phyloP scores from a whole-genome alignment of 176 grass and related monocot species.

The Themeda triandra region DNA sequence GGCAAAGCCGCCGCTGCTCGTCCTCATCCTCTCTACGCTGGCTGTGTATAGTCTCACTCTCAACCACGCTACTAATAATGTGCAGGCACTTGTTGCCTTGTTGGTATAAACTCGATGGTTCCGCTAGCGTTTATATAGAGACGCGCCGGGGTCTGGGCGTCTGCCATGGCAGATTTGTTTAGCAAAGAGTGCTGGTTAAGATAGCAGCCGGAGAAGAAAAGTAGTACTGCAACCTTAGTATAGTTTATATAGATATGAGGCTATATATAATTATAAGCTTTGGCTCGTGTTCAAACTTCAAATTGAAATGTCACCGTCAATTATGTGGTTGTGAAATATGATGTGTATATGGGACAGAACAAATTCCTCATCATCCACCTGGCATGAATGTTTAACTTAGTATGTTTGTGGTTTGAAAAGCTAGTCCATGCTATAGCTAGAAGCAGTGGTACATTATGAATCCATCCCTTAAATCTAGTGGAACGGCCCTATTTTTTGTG shows the following conservation, averaged over 20 bases:
- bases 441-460: too few relatives aligned
- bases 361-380: background rate
- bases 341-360: background rate
- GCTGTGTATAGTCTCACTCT: background rate
- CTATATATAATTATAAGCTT: too few relatives aligned
- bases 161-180: background rate
- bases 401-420: too few relatives aligned
- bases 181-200: background rate
- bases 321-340: background rate
- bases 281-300: background rate
- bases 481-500: too few relatives aligned
- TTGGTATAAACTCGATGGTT: background rate
- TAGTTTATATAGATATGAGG: background rate
- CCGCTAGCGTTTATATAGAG: slow-evolving; percentile 2
- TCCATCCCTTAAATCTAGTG: too few relatives aligned
- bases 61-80: background rate
- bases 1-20: background rate
- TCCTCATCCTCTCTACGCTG: background rate
- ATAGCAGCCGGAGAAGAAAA: background rate
- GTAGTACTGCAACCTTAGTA: too few relatives aligned
- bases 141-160: background rate
- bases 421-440: too few relatives aligned
- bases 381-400: too few relatives aligned
- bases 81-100: background rate
- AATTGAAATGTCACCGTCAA: background rate